Evolutionary conservation across 805 yeast species (phyloP).

Genomic region (Candida ponderosae): DNA sequence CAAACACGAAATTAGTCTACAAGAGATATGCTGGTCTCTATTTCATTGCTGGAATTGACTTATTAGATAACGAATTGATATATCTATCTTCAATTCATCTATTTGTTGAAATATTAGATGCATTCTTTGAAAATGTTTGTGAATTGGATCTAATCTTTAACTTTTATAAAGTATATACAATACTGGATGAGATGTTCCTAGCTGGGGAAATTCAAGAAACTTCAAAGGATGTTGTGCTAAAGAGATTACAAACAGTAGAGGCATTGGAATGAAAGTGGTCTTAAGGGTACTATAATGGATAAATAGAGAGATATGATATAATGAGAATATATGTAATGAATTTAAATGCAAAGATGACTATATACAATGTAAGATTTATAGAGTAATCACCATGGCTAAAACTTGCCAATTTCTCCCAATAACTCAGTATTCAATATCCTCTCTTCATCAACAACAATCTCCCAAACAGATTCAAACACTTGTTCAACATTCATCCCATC

Average conservation of each 20-base stretch:
- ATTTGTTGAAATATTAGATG: conserved; percentile 81
- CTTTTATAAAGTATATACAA: conserved; percentile 74
- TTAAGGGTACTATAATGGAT: too few relatives aligned
- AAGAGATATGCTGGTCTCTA: conserved; percentile 88
- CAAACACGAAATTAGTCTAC: conserved; percentile 59
- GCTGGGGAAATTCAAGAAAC: conserved; percentile 92
- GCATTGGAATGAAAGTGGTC: too few relatives aligned
- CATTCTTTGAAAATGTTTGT: conserved; percentile 84
- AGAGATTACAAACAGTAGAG: conserved; percentile 59
- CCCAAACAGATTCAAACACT: conserved; percentile 44
- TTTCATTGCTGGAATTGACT: conserved; percentile 77
- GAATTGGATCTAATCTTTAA: conserved; percentile 86
- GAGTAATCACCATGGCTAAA: conserved; percentile 1
- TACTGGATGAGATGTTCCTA: conserved; percentile 78
- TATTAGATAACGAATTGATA: conserved; percentile 73
- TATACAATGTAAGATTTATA: too few relatives aligned
- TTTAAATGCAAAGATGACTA: too few relatives aligned
- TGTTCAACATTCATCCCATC: conserved; percentile 48
- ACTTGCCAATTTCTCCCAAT: conserved; percentile 4
- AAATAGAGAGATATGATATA: too few relatives aligned
- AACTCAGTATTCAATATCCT: not conserved
- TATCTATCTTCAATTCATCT: conserved; percentile 81
- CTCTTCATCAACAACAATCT: conserved; percentile 8
- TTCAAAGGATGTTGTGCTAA: conserved; percentile 58
- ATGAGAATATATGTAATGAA: too few relatives aligned